phyloP scores from a whole-genome alignment of 1,284 basidiomycete species.

The Rhizoctonia solani region DNA sequence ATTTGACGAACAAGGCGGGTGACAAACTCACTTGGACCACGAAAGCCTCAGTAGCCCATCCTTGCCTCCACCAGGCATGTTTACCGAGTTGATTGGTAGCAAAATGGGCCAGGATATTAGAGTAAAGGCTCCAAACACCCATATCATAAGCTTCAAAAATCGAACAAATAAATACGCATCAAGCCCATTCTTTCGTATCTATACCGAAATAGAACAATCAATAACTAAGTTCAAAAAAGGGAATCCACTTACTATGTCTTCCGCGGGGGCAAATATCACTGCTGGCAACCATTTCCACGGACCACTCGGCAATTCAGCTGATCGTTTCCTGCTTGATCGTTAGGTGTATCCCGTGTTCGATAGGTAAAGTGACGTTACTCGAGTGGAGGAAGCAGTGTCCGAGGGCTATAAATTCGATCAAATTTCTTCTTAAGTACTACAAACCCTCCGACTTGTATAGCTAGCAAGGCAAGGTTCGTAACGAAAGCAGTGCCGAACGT shows the following conservation, averaged over 20 bases:
- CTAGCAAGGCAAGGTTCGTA: constrained; percentile 16
- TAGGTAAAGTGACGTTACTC: neutral
- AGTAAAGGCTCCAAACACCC: constrained; percentile 69
- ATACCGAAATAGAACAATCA: neutral
- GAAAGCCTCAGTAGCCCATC: constrained; percentile 75
- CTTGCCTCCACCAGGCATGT: constrained; percentile 53
- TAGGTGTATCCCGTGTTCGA: neutral
- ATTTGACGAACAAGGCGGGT: neutral
- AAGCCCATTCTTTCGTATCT: constrained; percentile 67
- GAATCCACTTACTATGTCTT: constrained; percentile 33
- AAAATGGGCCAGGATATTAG: constrained; percentile 71
- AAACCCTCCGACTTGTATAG: constrained; percentile 23
- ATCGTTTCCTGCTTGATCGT: constrained; percentile 5
- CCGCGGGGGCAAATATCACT: constrained; percentile 24
- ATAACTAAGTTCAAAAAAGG: neutral
- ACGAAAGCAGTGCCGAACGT: constrained; percentile 31
- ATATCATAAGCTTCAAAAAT: constrained; percentile 74
- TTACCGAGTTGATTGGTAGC: constrained; percentile 67
- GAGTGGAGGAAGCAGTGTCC: constrained; percentile 11
- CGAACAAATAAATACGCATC: constrained; percentile 95
- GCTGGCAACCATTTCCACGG: constrained; percentile 30
- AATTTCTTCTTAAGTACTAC: constrained; percentile 13
- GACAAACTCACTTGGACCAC: constrained; percentile 73
- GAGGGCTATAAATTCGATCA: constrained; percentile 7
- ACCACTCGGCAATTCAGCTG: constrained; percentile 18